Evolutionary conservation across 2,329 filamentous ascomycete genomes (phyloP), one percentile per base, ranked within the genome.

Genomic region (Fusarium newnesense): DNA sequence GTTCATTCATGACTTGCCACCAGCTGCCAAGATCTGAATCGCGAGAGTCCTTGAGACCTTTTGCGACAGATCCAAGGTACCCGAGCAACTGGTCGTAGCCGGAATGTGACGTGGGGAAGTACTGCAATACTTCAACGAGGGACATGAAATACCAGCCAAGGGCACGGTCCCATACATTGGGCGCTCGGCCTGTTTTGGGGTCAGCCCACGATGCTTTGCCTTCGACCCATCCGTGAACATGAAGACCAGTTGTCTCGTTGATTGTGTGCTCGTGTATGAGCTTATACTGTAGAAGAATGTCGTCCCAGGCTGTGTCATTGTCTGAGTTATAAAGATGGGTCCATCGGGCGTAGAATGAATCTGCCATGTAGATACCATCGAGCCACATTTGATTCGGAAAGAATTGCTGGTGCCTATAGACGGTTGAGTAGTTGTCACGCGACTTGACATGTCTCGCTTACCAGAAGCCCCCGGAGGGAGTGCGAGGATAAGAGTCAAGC

Each of bases 311-410:
- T 4, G 82, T 81, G 9, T 70, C 58, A 37, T 83, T 83, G 15
- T 68, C 63, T 1, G 52, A 60, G 16, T 84, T 79, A 50, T 81
- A 84, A 10, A 79, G 57, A 10, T 71, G 67, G 5, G 81, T 82
- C 78, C 83, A 85, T 50, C 74, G 78, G 7, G 83, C 81, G 40
- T 84, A 84, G 64, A 84, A 85, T 2, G 80, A 78, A 40, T 83
- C 81, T 3, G 84, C 84, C 85, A 86, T 86, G 68, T 82, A 87
- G 12, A 86, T 85, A 0, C 88, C 88, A 72, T 88, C 86, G 0
- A 89, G 79, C 87, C 87, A 89, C 87, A 89, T 88, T 75, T 89
- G 85, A 61, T 87, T 82, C 6, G 79, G 80, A 61, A 87, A 87
- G 16, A 80, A 77, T 57, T 84, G 78, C 18, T 81, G 77, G 6